Base-by-base conservation (phyloP, 345 rosid species). In the Anastatica hierochuntica region DNA sequence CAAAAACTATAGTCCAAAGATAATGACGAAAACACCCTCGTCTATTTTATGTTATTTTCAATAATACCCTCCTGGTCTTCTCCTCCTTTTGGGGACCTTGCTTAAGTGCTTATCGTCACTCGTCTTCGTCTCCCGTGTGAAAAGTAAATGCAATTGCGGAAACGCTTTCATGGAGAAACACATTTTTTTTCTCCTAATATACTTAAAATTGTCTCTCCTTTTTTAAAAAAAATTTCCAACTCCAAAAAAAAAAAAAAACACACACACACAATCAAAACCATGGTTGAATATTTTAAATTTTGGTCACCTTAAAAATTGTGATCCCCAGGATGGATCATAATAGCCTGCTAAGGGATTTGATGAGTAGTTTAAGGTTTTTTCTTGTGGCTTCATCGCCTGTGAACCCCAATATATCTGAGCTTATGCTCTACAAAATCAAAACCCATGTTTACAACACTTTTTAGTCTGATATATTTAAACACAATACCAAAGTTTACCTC, bases 341-440 rank as follows among this genome's bases (percentile, higher is more conserved):
- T 45, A 94, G 55, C 78, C 99, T 80, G 75, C 99, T 88, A 10
- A 94, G 95, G 52, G 99, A 88, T 77, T 80, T 94, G 48, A 94
- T 94, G 41, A 94, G 97, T 35, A 69, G 75, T 70, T 88, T 94
- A 65, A 94, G 74, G 70, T 82, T 94, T 70, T 62, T 69, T 66
- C 95, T 85, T 4, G 95, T 88, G 45, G 84, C 76, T 59, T 94
- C 97, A 33, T 94, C 97, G 8, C 99, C 97, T n/a, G 97, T 94
- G 81, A 88, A 88, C 51, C 97, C 99, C 69, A 94, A 70, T 26
- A 94, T 68, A 70, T 94, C 99, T 6, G 97, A 85, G 77, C 90
- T 94, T 81, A 94, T 88, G 66, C 71, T 83, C 99, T 92, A 78
- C 72, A 64, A 63, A 41, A 37, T 10, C 43, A 47, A 42, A 66